Evolutionary conservation across 225 moss, liverwort and hornwort species (phyloP).

Genomic region (Asterella californica): DNA sequence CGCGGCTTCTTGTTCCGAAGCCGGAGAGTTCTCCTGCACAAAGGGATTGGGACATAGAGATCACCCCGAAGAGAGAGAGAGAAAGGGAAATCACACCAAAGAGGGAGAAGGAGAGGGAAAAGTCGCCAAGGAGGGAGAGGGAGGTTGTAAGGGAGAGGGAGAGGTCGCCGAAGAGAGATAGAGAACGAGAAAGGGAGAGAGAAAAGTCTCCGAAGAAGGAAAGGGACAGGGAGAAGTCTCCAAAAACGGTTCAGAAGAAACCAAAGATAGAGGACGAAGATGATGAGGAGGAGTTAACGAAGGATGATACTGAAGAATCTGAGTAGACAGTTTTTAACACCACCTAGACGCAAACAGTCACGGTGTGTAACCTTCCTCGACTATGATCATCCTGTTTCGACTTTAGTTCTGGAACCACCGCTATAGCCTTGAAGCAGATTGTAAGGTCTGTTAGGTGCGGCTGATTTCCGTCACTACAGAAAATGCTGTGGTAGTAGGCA

Average conservation of each 20-base stretch:
- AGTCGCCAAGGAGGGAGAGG: constrained; percentile 1
- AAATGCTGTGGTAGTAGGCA: too few species aligned
- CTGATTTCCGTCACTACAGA: too few species aligned
- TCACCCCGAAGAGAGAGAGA: constrained; percentile 18
- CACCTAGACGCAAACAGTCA: too few species aligned
- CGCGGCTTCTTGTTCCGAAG: constrained; percentile 12
- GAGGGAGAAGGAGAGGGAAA: constrained; percentile 21
- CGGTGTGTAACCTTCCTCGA: too few species aligned
- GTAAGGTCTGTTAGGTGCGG: too few species aligned
- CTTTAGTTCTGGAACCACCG: not conserved
- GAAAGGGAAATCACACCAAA: constrained; percentile 8
- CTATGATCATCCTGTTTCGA: too few species aligned
- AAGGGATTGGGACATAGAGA: constrained; percentile 14
- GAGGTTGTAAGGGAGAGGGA: constrained; percentile 13
- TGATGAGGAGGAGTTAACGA: constrained; percentile 13
- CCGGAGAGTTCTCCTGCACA: constrained; percentile 18
- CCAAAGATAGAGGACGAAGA: constrained; percentile 11
- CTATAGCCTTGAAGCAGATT: too few species aligned
- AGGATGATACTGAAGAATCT: constrained; percentile 20
- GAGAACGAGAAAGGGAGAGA: constrained; percentile 17
- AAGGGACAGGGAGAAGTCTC: constrained; percentile 10
- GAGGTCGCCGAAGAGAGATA: constrained; percentile 15
- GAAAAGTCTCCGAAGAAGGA: constrained; percentile 19
- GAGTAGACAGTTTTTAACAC: not conserved
- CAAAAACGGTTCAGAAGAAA: constrained; percentile 7